Evolutionary conservation across 306 rosid genomes (phyloP).

Genomic region (Crotalaria pallida): DNA sequence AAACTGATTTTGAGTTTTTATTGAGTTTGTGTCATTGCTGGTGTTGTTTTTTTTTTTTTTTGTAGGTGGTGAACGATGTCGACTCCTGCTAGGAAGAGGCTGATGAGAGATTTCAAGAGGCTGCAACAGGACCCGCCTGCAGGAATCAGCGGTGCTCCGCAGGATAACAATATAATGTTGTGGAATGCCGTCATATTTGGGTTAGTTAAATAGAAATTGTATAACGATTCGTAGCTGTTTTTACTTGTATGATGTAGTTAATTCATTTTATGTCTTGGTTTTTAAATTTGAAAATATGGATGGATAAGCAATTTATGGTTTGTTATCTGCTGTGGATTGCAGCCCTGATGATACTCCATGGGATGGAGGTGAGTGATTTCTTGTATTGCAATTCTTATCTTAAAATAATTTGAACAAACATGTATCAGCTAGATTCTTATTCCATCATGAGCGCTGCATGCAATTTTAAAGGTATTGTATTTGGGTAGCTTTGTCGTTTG

Average conservation of each 20-base stretch:
- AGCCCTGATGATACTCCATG: conserved; percentile 50
- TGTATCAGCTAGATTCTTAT: not conserved
- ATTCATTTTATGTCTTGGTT: conserved; percentile 7
- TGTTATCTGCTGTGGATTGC: conserved; percentile 44
- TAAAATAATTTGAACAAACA: not conserved
- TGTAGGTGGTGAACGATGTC: conserved; percentile 66
- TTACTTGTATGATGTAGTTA: not conserved
- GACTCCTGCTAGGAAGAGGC: conserved; percentile 79
- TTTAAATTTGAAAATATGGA: conserved; percentile 25
- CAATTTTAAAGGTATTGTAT: not conserved
- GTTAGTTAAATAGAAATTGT: conserved; percentile 35
- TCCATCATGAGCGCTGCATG: not conserved
- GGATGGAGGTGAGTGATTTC: conserved; percentile 41
- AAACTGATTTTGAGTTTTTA: not conserved
- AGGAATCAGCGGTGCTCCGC: conserved; percentile 94
- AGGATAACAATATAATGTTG: conserved; percentile 77
- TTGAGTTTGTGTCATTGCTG: not conserved
- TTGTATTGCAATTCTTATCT: not conserved
- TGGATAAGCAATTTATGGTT: conserved; percentile 35
- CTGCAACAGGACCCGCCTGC: conserved; percentile 93
- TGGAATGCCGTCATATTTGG: conserved; percentile 97
- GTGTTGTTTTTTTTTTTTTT: conserved; percentile 12
- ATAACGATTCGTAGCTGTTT: not conserved
- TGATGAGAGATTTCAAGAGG: conserved; percentile 93
- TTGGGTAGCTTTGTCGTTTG: not conserved